Evolutionary conservation across 2,329 filamentous ascomycete genomes (phyloP).

Genomic region (Lachnellula hyalina): DNA sequence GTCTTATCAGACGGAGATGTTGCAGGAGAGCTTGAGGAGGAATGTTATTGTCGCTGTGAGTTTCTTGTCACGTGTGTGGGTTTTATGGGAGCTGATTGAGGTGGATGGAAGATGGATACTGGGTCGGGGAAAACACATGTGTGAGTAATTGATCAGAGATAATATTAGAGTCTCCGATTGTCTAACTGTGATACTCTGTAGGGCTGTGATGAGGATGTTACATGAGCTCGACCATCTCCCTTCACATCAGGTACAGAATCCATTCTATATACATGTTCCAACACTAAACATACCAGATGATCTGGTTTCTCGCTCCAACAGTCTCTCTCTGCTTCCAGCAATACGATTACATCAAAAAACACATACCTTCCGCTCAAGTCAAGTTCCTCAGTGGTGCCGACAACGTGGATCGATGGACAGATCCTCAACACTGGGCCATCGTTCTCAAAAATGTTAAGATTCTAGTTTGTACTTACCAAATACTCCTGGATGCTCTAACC

Average conservation of each 20-base stretch:
- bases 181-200: neutral
- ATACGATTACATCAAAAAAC: conserved; percentile 49
- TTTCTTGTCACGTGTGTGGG: conserved; percentile 1
- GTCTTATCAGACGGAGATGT: conserved; percentile 70
- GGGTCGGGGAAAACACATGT: conserved; percentile 75
- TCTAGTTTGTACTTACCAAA: conserved; percentile 57
- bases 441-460: conserved; percentile 51
- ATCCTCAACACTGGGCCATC: conserved; percentile 54
- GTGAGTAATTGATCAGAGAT: conserved; percentile 40
- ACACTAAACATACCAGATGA: conserved; percentile 35
- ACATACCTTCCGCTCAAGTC: conserved; percentile 50
- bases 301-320: conserved; percentile 73
- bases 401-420: conserved; percentile 56
- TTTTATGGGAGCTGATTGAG: neutral
- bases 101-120: conserved; percentile 62
- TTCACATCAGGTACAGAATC: conserved; percentile 12
- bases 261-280: neutral
- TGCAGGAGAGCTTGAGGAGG: conserved; percentile 58
- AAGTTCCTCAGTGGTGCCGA: conserved; percentile 49
- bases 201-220: conserved; percentile 24
- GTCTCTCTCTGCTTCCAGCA: conserved; percentile 65
- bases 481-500: conserved; percentile 53
- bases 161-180: neutral
- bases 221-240: conserved; percentile 22
- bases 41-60: conserved; percentile 68